Percentiles rank a stretch among this genome's conserved stretches.
Evolutionary conservation across 345 rosid genomes (phyloP).

Genomic region (Pistacia vera): DNA sequence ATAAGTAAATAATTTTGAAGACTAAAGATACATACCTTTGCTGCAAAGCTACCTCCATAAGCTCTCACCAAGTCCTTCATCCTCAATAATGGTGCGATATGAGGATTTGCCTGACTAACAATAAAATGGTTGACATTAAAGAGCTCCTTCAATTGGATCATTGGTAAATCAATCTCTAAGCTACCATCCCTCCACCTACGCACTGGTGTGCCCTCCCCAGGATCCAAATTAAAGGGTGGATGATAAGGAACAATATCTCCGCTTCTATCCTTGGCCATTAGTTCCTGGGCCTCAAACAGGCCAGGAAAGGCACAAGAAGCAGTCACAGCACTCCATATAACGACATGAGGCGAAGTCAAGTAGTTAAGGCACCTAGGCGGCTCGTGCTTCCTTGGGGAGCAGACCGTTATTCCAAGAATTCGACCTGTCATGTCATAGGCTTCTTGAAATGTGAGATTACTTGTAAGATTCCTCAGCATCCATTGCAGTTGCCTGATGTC

Average conservation of each 20-base stretch:
- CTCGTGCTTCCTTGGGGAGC: slow-evolving; percentile 98
- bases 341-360: slow-evolving; percentile 96
- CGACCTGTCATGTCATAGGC: slow-evolving; percentile 97
- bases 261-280: slow-evolving; percentile 96
- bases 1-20: not conserved
- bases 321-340: slow-evolving; percentile 98
- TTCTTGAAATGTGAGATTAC: slow-evolving; percentile 97
- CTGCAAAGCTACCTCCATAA: slow-evolving; percentile 92
- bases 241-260: slow-evolving; percentile 95
- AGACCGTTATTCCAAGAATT: slow-evolving; percentile 91
- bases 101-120: slow-evolving; percentile 99
- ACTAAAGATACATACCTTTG: slow-evolving; percentile 66
- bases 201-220: slow-evolving; percentile 63
- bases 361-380: slow-evolving; percentile 99
- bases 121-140: slow-evolving; percentile 98
- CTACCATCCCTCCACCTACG: slow-evolving; percentile 99
- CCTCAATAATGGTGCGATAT: slow-evolving; percentile 81
- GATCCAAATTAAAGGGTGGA: slow-evolving; percentile 89
- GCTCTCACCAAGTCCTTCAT: slow-evolving; percentile 81
- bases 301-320: slow-evolving; percentile 99
- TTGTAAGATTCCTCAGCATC: slow-evolving; percentile 85
- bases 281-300: slow-evolving; percentile 96
- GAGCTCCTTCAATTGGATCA: slow-evolving; percentile 96
- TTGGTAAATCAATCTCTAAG: slow-evolving; percentile 95
- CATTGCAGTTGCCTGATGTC: slow-evolving; percentile 89